Base-by-base conservation (phyloP, 2,329 filamentous ascomycete species). In the Epichloe elymi region DNA sequence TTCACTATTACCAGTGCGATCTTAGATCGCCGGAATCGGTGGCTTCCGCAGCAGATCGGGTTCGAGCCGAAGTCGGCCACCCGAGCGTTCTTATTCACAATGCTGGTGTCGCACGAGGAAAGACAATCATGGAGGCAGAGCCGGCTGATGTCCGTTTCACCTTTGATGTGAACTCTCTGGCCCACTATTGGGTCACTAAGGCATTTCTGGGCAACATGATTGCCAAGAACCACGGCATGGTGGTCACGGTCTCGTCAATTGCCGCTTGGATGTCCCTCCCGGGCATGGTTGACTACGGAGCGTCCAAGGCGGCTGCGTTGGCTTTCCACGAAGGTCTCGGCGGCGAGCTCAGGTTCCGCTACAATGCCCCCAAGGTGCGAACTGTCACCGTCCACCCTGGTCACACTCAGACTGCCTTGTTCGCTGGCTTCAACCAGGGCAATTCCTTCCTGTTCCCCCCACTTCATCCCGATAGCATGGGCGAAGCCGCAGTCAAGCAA, bases 11-110 rank as follows among this genome's bases (percentile, higher is more conserved):
- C 69, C 69, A 81, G 57, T 85, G 82, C 68, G 84, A 90, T 65
- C 76, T 89, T 56, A 79, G 80, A 46, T 81, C 75, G 0, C 68
- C 76, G 4, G 61, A 71, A 14, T 71, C 70, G 37, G 74, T 87
- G 57, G 62, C 71, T 6, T 62, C 67, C 3, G 73, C 74, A 5
- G 81, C 79, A 1, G 59, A 70, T 12, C 60, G 68, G 4, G 74
- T 88, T 59, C 74, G 77, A 49, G 62, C 65, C 33, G 63, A 74
- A 12, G 69, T 86, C 51, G 84, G 83, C 51, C 60, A 77, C 46
- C 85, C 84, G 0, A 87, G 83, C 0, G 70, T 88, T 54, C 70
- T 88, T 4, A 82, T 86, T 68, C 85, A 86, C 69, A 86, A 86
- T 60, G 83, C 84, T 8, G 83, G 83, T 54, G 74, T 84, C 30